phyloP scores from a whole-genome alignment of 495 filamentous ascomycete species.

The Penicillium simplicissimum region DNA sequence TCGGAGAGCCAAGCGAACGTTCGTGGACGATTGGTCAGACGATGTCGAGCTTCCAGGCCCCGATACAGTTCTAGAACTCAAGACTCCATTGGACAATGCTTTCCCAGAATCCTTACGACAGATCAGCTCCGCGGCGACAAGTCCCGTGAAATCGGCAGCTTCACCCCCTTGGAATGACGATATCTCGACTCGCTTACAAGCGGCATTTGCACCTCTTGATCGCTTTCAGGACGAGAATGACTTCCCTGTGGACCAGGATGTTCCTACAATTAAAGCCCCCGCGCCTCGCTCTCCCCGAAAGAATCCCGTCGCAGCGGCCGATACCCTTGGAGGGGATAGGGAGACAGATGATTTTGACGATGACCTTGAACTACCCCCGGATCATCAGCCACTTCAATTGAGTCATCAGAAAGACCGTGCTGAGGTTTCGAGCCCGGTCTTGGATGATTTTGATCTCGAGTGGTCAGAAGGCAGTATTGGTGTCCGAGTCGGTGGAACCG shows the following conservation, averaged over 20 bases:
- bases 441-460: slow-evolving; percentile 78
- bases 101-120: slow-evolving; percentile 72
- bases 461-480: slow-evolving; percentile 93
- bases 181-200: slow-evolving; percentile 25
- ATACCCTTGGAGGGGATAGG: slow-evolving; percentile 34
- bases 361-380: slow-evolving; percentile 72
- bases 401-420: slow-evolving; percentile 58
- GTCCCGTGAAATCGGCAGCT: slow-evolving; percentile 38
- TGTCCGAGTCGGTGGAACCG: slow-evolving; percentile 82
- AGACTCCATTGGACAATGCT: slow-evolving; percentile 53
- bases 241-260: slow-evolving; percentile 62
- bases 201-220: slow-evolving; percentile 46
- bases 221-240: slow-evolving; percentile 63
- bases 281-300: slow-evolving; percentile 57
- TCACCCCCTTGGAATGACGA: slow-evolving; percentile 37
- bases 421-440: slow-evolving; percentile 54
- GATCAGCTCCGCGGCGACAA: slow-evolving; percentile 52
- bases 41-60: slow-evolving; percentile 78
- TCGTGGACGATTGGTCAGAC: slow-evolving; percentile 87
- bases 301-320: slow-evolving; percentile 18
- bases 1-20: slow-evolving; percentile 72
- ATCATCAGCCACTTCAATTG: slow-evolving; percentile 59
- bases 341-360: slow-evolving; percentile 69
- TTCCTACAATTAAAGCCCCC: slow-evolving; percentile 68
- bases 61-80: slow-evolving; percentile 62